A percentile compares a stretch with the other conserved stretches of the same genome.
Evolutionary conservation across 768 basidiomycete species (phyloP).

Genomic region (Boletus vermiculosoides): DNA sequence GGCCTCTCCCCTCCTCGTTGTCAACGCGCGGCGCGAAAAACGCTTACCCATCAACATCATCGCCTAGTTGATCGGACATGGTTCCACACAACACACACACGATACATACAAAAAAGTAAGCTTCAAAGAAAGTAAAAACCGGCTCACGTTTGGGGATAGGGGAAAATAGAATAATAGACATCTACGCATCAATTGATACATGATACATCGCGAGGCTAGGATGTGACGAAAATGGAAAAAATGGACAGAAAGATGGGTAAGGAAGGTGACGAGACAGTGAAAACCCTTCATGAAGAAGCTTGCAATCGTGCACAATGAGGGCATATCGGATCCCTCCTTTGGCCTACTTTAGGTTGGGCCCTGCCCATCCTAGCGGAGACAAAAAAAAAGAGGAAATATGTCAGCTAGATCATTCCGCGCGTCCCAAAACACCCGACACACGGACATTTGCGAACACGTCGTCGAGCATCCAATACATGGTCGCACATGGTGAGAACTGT

Average conservation of each 20-base stretch:
- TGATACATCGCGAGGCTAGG: constrained; percentile 6
- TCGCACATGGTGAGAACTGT: constrained; percentile 38
- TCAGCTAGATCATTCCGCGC: constrained; percentile 16
- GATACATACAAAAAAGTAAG: background rate
- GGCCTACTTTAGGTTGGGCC: constrained; percentile 21
- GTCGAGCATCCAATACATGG: constrained; percentile 37
- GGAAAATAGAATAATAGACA: constrained; percentile 21
- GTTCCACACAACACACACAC: background rate
- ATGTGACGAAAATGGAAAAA: background rate
- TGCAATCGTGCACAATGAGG: constrained; percentile 20
- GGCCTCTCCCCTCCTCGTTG: background rate
- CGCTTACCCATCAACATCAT: background rate
- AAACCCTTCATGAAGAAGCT: constrained; percentile 5
- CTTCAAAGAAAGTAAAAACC: background rate
- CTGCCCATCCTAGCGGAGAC: constrained; percentile 20
- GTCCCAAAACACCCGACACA: background rate
- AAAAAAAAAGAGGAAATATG: background rate
- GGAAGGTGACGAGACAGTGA: background rate
- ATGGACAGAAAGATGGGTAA: background rate
- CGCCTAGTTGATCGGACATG: background rate
- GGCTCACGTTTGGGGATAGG: constrained; percentile 1
- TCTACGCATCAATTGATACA: constrained; percentile 8
- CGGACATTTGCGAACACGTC: constrained; percentile 44
- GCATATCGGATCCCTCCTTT: constrained; percentile 20
- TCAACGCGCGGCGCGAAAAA: background rate